phyloP scores from a whole-genome alignment of 1,284 basidiomycete species.

The Moesziomyces globuligerus region DNA sequence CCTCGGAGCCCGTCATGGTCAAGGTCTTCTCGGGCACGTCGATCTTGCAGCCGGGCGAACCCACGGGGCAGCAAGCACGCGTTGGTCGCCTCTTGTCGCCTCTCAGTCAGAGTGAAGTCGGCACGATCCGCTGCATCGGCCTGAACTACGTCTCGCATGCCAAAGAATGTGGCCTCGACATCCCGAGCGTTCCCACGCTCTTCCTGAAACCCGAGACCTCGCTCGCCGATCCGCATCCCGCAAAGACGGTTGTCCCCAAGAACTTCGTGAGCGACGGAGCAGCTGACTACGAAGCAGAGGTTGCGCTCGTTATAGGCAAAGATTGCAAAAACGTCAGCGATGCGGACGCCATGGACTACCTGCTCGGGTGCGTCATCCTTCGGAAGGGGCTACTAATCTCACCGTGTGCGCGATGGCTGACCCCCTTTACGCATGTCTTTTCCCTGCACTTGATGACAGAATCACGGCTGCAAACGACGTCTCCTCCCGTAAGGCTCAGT shows the following conservation, averaged over 20 bases:
- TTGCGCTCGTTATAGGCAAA: constrained; percentile 85
- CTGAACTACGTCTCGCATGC: constrained; percentile 83
- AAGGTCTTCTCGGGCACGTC: constrained; percentile 75
- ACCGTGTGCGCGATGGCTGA: no score
- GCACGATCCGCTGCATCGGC: constrained; percentile 80
- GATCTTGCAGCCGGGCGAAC: constrained; percentile 74
- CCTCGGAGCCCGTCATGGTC: constrained; percentile 74
- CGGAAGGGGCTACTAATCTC: no score
- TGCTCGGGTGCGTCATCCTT: constrained; percentile 80
- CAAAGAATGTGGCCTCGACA: constrained; percentile 68
- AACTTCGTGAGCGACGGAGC: constrained; percentile 75
- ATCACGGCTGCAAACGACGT: constrained; percentile 69
- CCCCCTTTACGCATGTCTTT: no score
- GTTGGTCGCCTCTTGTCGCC: constrained; percentile 79
- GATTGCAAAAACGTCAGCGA: constrained; percentile 80
- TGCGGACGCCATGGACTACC: constrained; percentile 80
- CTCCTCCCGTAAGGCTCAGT: constrained; percentile 64
- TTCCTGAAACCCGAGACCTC: constrained; percentile 82
- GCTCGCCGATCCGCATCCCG: constrained; percentile 77
- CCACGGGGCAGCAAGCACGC: constrained; percentile 75
- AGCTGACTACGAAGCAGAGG: constrained; percentile 88
- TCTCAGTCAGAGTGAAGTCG: constrained; percentile 70
- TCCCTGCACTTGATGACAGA: constrained; percentile 25
- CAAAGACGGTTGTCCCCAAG: constrained; percentile 72
- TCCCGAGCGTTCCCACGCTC: constrained; percentile 75